Evolutionary conservation across 352 stramenopile species (phyloP).

Genomic region (Pelagophyceae sp.): DNA sequence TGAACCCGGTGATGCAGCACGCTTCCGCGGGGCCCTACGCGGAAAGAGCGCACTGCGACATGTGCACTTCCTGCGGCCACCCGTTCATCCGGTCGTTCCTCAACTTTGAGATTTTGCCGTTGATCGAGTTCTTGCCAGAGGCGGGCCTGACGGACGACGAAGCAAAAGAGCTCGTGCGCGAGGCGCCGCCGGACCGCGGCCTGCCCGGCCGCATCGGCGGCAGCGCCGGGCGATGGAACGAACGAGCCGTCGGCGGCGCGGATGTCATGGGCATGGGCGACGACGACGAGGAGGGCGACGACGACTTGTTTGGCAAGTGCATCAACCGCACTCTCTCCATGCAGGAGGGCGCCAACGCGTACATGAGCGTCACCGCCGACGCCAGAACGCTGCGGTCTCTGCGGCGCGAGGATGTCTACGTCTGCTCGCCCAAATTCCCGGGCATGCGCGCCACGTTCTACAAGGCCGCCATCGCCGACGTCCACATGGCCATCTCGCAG

Average conservation of each 20-base stretch:
- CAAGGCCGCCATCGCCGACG: slow-evolving; percentile 80
- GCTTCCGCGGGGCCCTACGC: slow-evolving; percentile 3
- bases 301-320: slow-evolving; percentile 40
- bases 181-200: slow-evolving; percentile 42
- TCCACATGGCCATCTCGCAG: slow-evolving; percentile 74
- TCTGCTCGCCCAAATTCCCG: slow-evolving; percentile 60
- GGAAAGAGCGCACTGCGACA: slow-evolving; percentile 54
- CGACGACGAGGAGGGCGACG: slow-evolving; percentile 34
- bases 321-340: slow-evolving; percentile 74
- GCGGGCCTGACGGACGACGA: slow-evolving; percentile 62
- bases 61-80: slow-evolving; percentile 81
- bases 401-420: slow-evolving; percentile 66
- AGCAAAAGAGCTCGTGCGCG: slow-evolving; percentile 65
- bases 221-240: slow-evolving; percentile 17
- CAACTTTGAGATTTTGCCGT: slow-evolving; percentile 85
- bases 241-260: slow-evolving; percentile 38
- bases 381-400: slow-evolving; percentile 57
- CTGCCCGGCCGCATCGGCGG: slow-evolving; percentile 46
- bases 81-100: slow-evolving; percentile 86
- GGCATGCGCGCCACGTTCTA: slow-evolving; percentile 60
- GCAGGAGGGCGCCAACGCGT: slow-evolving; percentile 55
- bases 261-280: slow-evolving; percentile 64
- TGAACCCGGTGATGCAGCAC: slow-evolving; percentile 63
- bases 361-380: slow-evolving; percentile 65
- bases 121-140: slow-evolving; percentile 79